These are phyloP conservation scores for Tulasnella sp. DNA, from an alignment of 768 basidiomycete species.

Conservation along the genomic window DNA sequence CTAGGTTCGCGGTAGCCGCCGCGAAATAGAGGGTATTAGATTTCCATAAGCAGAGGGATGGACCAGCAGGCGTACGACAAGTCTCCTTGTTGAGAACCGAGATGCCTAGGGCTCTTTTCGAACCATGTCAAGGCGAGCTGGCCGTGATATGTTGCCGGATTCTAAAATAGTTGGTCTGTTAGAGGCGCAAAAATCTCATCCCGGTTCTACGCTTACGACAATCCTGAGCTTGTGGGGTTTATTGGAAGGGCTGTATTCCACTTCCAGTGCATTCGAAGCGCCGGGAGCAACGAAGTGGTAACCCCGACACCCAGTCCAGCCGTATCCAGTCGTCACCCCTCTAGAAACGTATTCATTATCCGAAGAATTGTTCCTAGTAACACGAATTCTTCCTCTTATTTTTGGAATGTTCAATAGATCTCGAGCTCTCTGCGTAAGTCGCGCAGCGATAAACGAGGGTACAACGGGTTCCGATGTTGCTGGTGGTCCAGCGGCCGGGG, in stretches of 20 bases:
- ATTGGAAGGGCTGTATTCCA: not conserved
- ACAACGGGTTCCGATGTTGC: not conserved
- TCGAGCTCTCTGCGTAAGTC: not conserved
- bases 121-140: not conserved
- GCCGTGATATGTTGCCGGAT: not conserved
- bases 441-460: not conserved
- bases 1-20: not conserved
- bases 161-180: not conserved
- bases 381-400: not conserved
- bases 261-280: not conserved
- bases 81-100: not conserved
- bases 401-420: not conserved
- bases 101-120: not conserved
- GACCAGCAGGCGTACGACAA: not conserved
- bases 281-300: not conserved
- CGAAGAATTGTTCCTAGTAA: not conserved
- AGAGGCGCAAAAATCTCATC: not conserved
- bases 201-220: not conserved
- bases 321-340: not conserved
- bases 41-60: not conserved
- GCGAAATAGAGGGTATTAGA: not conserved
- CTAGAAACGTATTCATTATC: not conserved
- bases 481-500: not conserved
- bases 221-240: not conserved
- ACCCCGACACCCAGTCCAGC: not conserved